phyloP scores from a whole-genome alignment of 1,284 basidiomycete genomes.

The Cutaneotrichosporon sp. region DNA sequence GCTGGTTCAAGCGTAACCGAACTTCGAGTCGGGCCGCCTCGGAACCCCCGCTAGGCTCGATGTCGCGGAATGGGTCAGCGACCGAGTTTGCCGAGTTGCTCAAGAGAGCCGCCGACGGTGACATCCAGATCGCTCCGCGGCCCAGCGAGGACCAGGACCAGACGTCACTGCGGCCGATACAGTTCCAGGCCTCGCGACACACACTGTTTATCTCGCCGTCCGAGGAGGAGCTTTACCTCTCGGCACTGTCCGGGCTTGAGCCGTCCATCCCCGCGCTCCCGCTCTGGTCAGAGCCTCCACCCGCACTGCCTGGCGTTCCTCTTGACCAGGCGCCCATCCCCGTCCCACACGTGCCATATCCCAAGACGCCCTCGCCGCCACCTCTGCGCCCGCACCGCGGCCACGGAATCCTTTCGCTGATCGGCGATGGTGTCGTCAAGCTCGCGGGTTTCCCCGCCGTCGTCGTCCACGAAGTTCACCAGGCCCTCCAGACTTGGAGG shows the following conservation, averaged over 20 bases:
- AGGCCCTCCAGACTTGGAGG: conserved; percentile 25
- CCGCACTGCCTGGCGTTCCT: conserved; percentile 22
- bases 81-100: too few relatives aligned
- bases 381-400: conserved; percentile 4
- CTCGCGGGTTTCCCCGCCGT: conserved; percentile 30
- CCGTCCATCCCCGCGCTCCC: conserved; percentile 20
- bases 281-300: conserved; percentile 37
- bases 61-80: too few relatives aligned
- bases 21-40: too few relatives aligned
- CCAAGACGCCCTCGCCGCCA: neutral
- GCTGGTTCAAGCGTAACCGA: too few relatives aligned
- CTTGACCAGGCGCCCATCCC: conserved; percentile 1
- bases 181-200: too few relatives aligned
- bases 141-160: too few relatives aligned
- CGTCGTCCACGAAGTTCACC: conserved; percentile 24
- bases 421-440: conserved; percentile 20
- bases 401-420: conserved; percentile 34
- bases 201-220: conserved; percentile 20
- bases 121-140: too few relatives aligned
- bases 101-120: too few relatives aligned
- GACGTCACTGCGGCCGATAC: too few relatives aligned
- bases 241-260: conserved; percentile 36
- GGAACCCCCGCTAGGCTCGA: too few relatives aligned
- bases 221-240: conserved; percentile 39
- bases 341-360: conserved; percentile 5